A percentile compares a stretch with the other conserved stretches of the same genome.
These are phyloP conservation scores for Elaphomyces granulatus DNA, from an alignment of 495 filamentous ascomycete species.

Conservation along the genomic window DNA sequence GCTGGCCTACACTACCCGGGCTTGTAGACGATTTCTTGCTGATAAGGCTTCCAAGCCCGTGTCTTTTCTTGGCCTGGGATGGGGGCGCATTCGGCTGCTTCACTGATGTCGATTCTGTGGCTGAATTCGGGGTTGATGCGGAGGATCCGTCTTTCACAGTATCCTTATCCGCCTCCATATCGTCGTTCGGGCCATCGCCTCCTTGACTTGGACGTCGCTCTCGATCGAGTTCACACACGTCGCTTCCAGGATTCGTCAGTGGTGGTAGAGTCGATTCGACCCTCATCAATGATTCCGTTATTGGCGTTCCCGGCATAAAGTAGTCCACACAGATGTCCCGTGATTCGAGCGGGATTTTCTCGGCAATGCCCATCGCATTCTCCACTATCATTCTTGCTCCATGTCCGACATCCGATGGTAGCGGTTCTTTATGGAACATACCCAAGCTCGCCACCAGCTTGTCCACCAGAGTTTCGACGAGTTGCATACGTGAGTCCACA, in stretches of 20 bases:
- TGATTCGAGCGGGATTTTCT: slow-evolving; percentile 80
- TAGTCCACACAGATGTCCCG: slow-evolving; percentile 83
- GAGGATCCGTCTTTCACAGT: slow-evolving; percentile 10
- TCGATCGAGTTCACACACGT: slow-evolving; percentile 28
- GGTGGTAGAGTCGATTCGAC: slow-evolving; percentile 64
- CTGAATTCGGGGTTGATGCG: slow-evolving; percentile 4
- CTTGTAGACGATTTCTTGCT: slow-evolving; percentile 20
- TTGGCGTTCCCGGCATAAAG: slow-evolving; percentile 51
- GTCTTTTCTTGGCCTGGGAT: slow-evolving; percentile 23
- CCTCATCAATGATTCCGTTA: slow-evolving; percentile 67
- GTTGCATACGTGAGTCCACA: slow-evolving; percentile 43
- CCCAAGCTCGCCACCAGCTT: slow-evolving; percentile 56
- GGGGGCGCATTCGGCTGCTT: slow-evolving; percentile 4
- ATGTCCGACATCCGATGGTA: slow-evolving; percentile 60
- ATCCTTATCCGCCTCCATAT: slow-evolving; percentile 24
- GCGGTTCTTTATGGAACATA: slow-evolving; percentile 57
- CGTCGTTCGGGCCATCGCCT: slow-evolving; percentile 28
- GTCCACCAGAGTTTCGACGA: slow-evolving; percentile 53
- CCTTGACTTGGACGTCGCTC: slow-evolving; percentile 2
- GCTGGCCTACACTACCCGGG: no score
- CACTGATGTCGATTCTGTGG: slow-evolving; percentile 7
- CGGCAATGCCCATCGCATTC: slow-evolving; percentile 70
- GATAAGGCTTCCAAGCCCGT: slow-evolving; percentile 38
- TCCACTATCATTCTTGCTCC: slow-evolving; percentile 88
- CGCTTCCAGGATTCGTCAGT: slow-evolving; percentile 40